Percentiles rank a stretch among this genome's conserved stretches.
Conservation (phyloP, 306 rosid genomes). For the Rosa chinensis region DNA sequence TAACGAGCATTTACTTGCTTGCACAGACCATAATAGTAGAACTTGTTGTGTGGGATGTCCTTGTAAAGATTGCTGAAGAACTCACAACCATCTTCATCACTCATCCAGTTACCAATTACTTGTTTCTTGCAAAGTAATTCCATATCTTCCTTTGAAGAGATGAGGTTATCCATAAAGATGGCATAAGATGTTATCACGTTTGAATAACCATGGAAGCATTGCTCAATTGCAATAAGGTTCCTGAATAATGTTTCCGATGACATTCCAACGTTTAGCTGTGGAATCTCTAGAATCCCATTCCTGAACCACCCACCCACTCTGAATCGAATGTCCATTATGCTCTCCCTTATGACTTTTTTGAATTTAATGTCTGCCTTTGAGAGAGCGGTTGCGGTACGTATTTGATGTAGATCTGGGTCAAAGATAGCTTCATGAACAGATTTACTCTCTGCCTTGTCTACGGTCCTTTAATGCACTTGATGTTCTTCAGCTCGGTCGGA, state of each 20-base stretch:
- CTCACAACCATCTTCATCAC: not conserved
- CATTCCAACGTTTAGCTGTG: slow-evolving; percentile 7
- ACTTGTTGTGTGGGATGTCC: slow-evolving; percentile 1
- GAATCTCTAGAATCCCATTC: slow-evolving; percentile 14
- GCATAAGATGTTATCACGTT: slow-evolving; percentile 20
- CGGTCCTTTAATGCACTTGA: not conserved
- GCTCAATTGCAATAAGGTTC: slow-evolving; percentile 19
- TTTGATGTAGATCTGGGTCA: not conserved
- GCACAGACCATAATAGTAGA: not conserved
- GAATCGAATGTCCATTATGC: slow-evolving; percentile 18
- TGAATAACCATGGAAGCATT: slow-evolving; percentile 6
- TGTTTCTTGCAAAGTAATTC: not conserved
- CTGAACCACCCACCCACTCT: not conserved
- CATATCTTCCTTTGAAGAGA: slow-evolving; percentile 4
- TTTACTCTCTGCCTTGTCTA: not conserved
- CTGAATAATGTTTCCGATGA: slow-evolving; percentile 1
- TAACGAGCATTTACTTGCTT: not conserved
- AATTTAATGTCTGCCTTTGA: not conserved
- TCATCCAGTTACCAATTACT: slow-evolving; percentile 1
- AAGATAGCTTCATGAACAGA: not conserved
- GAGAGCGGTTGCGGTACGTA: not conserved
- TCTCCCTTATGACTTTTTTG: too few species aligned
- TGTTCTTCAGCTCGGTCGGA: not conserved
- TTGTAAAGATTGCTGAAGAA: slow-evolving; percentile 18
- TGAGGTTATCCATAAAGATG: slow-evolving; percentile 17